Conservation (phyloP, 306 rosid species). For the Clitoria ternatea region DNA sequence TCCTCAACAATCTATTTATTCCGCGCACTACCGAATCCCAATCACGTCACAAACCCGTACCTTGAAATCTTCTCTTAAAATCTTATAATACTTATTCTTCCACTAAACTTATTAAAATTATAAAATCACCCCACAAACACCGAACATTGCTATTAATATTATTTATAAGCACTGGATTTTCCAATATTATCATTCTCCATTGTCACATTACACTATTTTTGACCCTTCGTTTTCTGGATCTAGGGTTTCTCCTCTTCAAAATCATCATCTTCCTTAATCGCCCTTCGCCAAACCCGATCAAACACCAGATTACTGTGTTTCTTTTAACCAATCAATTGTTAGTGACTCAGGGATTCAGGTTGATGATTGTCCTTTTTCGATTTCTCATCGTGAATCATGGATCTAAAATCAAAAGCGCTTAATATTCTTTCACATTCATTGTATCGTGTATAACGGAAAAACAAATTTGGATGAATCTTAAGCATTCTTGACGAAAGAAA, state of each 20-base stretch:
- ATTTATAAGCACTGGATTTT: neutral
- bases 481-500: conserved; percentile 28
- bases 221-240: conserved; percentile 76
- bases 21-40: neutral
- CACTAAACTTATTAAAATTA: neutral
- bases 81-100: neutral
- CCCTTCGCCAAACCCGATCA: conserved; percentile 47
- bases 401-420: conserved; percentile 43
- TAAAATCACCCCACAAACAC: neutral
- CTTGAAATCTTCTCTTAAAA: too few species aligned
- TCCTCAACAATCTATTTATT: too few species aligned
- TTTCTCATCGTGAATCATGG: conserved; percentile 36
- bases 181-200: neutral
- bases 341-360: neutral
- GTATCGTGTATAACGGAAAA: conserved; percentile 33
- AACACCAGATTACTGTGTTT: neutral
- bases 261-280: neutral
- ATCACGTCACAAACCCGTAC: neutral
- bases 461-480: conserved; percentile 49
- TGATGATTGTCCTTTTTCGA: conserved; percentile 5
- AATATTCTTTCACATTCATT: conserved; percentile 1
- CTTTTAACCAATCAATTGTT: neutral
- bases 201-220: conserved; percentile 31
- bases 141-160: neutral
- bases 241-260: conserved; percentile 60